A percentile compares a stretch with the other conserved stretches of the same genome.
These are phyloP conservation scores for Collybiopsis confluens DNA, from an alignment of 768 basidiomycete genomes.

Conservation along the genomic window DNA sequence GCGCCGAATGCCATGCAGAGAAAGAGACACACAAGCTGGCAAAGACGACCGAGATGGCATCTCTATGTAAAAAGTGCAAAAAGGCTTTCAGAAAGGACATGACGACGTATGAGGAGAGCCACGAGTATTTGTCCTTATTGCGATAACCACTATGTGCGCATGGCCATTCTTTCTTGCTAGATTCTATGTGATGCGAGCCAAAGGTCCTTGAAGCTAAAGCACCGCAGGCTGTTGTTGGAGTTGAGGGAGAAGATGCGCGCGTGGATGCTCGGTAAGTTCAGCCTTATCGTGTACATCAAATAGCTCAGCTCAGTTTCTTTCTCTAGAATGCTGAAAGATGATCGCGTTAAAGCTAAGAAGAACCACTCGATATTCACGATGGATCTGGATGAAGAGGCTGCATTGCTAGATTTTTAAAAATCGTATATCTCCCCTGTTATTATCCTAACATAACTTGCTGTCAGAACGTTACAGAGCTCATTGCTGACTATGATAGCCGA, in stretches of 20 bases:
- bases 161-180: background rate
- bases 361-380: constrained; percentile 42
- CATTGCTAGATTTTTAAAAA: background rate
- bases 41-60: constrained; percentile 80
- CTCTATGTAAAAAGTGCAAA: constrained; percentile 86
- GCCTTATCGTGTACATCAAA: too few species aligned
- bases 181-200: background rate
- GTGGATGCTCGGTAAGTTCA: constrained; percentile 78
- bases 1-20: constrained; percentile 92
- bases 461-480: too few species aligned
- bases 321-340: constrained; percentile 84
- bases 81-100: constrained; percentile 98
- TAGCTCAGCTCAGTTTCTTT: background rate
- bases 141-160: constrained; percentile 93
- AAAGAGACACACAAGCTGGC: constrained; percentile 65
- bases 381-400: constrained; percentile 23
- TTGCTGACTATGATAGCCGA: too few species aligned
- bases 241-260: constrained; percentile 90
- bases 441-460: too few species aligned
- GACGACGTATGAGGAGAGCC: constrained; percentile 87
- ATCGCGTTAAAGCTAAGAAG: constrained; percentile 58
- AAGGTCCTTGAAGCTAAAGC: constrained; percentile 93
- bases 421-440: too few species aligned
- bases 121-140: constrained; percentile 98
- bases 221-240: constrained; percentile 76